Evolutionary conservation across 2,329 filamentous ascomycete genomes (phyloP).

Genomic region (Lachnellula willkommii): DNA sequence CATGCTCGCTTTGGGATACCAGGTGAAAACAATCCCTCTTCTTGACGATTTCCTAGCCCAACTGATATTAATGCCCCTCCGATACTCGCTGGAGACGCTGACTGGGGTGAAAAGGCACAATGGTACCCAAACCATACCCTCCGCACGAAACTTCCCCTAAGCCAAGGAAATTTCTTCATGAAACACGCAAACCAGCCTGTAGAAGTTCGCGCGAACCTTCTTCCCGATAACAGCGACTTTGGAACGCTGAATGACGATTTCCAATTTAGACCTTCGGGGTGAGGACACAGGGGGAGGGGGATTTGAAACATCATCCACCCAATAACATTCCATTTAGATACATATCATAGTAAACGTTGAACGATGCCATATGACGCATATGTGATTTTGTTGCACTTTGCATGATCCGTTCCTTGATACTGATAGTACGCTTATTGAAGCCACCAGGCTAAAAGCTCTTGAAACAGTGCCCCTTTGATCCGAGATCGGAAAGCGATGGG

Average conservation of each 20-base stretch:
- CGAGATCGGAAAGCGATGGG: no score
- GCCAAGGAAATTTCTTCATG: constrained; percentile 28
- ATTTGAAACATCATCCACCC: not conserved
- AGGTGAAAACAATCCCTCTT: constrained; percentile 12
- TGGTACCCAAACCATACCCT: constrained; percentile 28
- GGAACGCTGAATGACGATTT: constrained; percentile 26
- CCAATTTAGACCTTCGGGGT: constrained; percentile 13
- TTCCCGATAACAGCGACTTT: constrained; percentile 24
- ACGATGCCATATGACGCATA: no score
- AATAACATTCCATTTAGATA: no score
- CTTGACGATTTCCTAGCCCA: not conserved
- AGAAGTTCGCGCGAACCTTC: constrained; percentile 26
- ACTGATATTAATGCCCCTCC: not conserved
- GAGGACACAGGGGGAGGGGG: not conserved
- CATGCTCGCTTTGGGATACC: constrained; percentile 49
- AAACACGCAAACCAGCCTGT: constrained; percentile 23
- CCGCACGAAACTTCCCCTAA: constrained; percentile 23
- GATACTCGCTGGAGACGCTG: not conserved
- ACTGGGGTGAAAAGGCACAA: constrained; percentile 22
- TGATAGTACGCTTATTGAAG: no score
- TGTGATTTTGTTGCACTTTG: no score
- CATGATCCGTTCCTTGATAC: no score
- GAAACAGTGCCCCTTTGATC: no score
- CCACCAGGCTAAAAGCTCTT: no score
- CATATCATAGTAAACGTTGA: no score